These are phyloP conservation scores for Fistulifera solaris DNA, from an alignment of 108 stramenopile species.

Conservation along the genomic window DNA sequence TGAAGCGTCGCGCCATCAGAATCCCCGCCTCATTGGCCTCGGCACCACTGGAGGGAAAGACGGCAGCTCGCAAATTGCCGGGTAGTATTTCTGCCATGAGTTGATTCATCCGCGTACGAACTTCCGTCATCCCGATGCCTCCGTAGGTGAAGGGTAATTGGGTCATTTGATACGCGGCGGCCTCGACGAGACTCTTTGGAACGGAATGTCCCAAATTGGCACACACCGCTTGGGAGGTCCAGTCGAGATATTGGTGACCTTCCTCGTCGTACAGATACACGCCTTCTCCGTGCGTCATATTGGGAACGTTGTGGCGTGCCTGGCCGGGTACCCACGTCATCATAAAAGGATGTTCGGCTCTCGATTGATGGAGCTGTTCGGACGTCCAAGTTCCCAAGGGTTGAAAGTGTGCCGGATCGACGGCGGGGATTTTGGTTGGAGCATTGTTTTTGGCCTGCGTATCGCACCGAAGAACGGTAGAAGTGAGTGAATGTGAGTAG, in stretches of 20 bases:
- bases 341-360: slow-evolving; percentile 37
- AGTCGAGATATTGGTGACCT: slow-evolving; percentile 58
- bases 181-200: slow-evolving; percentile 30
- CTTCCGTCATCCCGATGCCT: slow-evolving; percentile 46
- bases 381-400: slow-evolving; percentile 42
- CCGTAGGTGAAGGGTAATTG: slow-evolving; percentile 42
- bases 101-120: slow-evolving; percentile 37
- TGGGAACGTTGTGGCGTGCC: slow-evolving; percentile 29
- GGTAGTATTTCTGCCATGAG: slow-evolving; percentile 52
- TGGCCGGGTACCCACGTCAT: slow-evolving; percentile 49
- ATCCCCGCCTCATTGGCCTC: slow-evolving; percentile 96
- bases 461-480: background rate
- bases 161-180: slow-evolving; percentile 37
- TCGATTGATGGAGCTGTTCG: slow-evolving; percentile 26
- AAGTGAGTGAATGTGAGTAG: background rate
- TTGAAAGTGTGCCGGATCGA: slow-evolving; percentile 39
- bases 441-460: slow-evolving; percentile 26
- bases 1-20: slow-evolving; percentile 85
- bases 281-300: slow-evolving; percentile 56
- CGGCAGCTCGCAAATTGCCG: slow-evolving; percentile 54
- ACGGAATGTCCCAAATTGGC: slow-evolving; percentile 51
- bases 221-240: slow-evolving; percentile 69
- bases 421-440: slow-evolving; percentile 10
- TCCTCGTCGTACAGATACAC: slow-evolving; percentile 48
- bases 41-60: slow-evolving; percentile 92